phyloP scores from a whole-genome alignment of 768 basidiomycete species.

The Lentinus tigrinus region DNA sequence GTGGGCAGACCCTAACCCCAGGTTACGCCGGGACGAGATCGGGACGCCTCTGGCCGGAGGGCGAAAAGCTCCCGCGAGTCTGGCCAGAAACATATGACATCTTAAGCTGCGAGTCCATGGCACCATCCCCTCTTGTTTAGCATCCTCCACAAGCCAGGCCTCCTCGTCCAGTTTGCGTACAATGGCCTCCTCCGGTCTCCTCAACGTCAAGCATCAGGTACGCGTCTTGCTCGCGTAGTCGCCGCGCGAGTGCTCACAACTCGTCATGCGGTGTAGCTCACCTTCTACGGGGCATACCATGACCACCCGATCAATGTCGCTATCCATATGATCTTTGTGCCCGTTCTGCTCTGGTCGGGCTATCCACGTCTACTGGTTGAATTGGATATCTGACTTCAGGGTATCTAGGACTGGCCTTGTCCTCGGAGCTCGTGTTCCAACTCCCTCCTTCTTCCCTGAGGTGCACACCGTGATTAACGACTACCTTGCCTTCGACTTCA shows the following conservation, averaged over 20 bases:
- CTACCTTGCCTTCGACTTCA: conserved; percentile 69
- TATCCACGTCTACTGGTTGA: not conserved
- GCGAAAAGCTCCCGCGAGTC: not conserved
- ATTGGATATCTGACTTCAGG: not conserved
- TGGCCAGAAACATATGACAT: too few species aligned
- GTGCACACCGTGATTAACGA: conserved; percentile 53
- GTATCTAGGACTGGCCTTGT: conserved; percentile 59
- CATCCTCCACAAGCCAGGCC: too few species aligned
- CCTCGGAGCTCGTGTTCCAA: conserved; percentile 45
- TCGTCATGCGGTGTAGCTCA: conserved; percentile 49
- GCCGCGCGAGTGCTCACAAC: not conserved
- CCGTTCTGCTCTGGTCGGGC: conserved; percentile 72
- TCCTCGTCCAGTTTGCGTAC: too few species aligned
- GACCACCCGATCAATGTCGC: conserved; percentile 76
- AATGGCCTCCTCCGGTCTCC: conserved; percentile 38
- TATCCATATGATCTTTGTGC: conserved; percentile 87
- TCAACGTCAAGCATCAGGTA: conserved; percentile 75
- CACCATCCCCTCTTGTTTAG: not conserved
- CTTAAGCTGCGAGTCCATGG: too few species aligned
- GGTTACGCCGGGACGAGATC: not conserved
- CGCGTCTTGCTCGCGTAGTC: conserved; percentile 1
- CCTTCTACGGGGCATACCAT: conserved; percentile 94
- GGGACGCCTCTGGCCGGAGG: not conserved
- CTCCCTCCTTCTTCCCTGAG: conserved; percentile 54
- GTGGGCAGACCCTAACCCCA: conserved; percentile 7